Evolutionary conservation across 768 basidiomycete genomes (phyloP).

Genomic region (Lactarius deliciosus): DNA sequence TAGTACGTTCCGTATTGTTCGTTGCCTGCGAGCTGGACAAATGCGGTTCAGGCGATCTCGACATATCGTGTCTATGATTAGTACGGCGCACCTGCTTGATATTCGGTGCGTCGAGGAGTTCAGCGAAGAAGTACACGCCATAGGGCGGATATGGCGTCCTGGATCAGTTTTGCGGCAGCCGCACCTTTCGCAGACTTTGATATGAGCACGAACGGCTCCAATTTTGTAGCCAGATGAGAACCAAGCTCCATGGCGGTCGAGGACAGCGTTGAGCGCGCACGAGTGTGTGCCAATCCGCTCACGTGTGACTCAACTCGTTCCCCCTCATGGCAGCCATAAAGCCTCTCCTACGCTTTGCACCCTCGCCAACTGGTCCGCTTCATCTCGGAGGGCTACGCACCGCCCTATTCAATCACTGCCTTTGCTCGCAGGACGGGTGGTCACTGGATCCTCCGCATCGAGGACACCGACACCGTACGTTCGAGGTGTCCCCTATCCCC

Average conservation of each 20-base stretch:
- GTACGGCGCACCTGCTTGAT: constrained; percentile 70
- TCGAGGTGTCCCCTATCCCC: neutral
- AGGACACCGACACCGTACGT: constrained; percentile 91
- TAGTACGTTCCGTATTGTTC: constrained; percentile 63
- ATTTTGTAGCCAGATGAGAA: constrained; percentile 60
- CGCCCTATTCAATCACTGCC: constrained; percentile 88
- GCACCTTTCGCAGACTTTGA: constrained; percentile 91
- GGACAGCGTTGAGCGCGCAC: neutral
- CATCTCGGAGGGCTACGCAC: constrained; percentile 95
- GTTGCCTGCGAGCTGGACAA: constrained; percentile 58
- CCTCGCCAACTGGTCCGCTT: constrained; percentile 91
- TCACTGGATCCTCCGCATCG: constrained; percentile 88
- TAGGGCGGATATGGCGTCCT: constrained; percentile 85
- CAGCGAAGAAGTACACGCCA: constrained; percentile 90
- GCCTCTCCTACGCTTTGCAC: constrained; percentile 82
- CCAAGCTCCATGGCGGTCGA: constrained; percentile 55
- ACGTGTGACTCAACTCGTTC: neutral
- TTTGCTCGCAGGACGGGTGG: constrained; percentile 80
- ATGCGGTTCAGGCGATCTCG: neutral
- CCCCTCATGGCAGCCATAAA: constrained; percentile 5
- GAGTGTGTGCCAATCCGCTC: neutral
- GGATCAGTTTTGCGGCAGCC: constrained; percentile 84
- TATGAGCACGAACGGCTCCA: constrained; percentile 90
- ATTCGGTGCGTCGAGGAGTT: constrained; percentile 78
- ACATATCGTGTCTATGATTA: neutral